These are phyloP conservation scores for Ceratorhiza oryzae-sativae DNA, from an alignment of 1,284 basidiomycete genomes.

Conservation along the genomic window DNA sequence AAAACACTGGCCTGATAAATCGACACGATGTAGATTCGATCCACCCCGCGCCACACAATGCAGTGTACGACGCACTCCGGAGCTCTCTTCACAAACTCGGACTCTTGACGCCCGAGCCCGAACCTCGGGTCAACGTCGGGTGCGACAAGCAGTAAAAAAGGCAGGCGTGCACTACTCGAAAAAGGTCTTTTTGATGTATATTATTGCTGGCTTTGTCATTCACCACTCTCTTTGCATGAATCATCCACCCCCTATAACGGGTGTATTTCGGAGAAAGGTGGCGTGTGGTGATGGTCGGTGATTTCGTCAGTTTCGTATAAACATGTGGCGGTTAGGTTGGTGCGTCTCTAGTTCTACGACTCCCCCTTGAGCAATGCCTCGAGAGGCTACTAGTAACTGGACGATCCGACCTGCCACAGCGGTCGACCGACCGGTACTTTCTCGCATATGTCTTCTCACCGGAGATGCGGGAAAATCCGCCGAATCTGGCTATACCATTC, in stretches of 20 bases:
- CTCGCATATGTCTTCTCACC: slow-evolving; percentile 75
- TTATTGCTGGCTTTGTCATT: slow-evolving; percentile 36
- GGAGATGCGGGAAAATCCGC: slow-evolving; percentile 72
- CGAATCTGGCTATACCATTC: slow-evolving; percentile 63
- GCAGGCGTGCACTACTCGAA: background rate
- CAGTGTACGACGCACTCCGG: slow-evolving; percentile 67
- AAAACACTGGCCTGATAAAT: slow-evolving; percentile 65
- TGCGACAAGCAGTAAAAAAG: background rate
- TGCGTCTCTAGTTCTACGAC: too few species aligned
- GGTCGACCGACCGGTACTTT: slow-evolving; percentile 64
- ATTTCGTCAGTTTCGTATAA: background rate
- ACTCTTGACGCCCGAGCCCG: slow-evolving; percentile 1
- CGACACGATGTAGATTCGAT: slow-evolving; percentile 72
- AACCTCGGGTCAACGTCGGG: slow-evolving; percentile 14
- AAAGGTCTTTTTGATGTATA: slow-evolving; percentile 1
- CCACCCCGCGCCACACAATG: slow-evolving; percentile 72
- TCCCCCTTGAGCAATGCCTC: background rate
- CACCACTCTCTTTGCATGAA: slow-evolving; percentile 15
- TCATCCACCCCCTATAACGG: background rate
- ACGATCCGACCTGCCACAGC: slow-evolving; percentile 62
- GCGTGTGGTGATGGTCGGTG: background rate
- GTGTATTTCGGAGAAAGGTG: slow-evolving; percentile 21
- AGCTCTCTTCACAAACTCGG: slow-evolving; percentile 39
- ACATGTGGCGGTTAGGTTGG: background rate
- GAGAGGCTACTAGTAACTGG: background rate